Conservation (phyloP, 495 filamentous ascomycete genomes). For the Trichoderma orchidacearum region DNA sequence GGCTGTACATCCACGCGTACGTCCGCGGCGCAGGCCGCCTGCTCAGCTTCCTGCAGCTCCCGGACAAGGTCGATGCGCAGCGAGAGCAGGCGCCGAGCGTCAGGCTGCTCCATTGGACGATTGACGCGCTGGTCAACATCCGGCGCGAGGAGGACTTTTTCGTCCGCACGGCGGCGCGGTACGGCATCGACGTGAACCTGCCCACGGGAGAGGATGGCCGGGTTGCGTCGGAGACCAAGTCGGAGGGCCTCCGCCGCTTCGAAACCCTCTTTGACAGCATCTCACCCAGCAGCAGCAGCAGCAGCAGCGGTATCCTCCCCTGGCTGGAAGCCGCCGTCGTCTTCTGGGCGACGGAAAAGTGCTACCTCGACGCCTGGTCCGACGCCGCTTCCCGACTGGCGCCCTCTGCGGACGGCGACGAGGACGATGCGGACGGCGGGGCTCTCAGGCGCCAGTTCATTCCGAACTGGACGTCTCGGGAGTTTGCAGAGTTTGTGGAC, state of each 20-base stretch:
- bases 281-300: slow-evolving; percentile 1
- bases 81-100: slow-evolving; percentile 23
- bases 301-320: slow-evolving; percentile 4
- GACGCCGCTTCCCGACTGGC: slow-evolving; percentile 32
- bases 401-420: slow-evolving; percentile 5
- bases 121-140: slow-evolving; percentile 50
- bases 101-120: slow-evolving; percentile 43
- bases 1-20: slow-evolving; percentile 61
- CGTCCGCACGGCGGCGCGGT: slow-evolving; percentile 46
- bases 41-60: slow-evolving; percentile 48
- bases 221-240: slow-evolving; percentile 9
- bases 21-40: slow-evolving; percentile 54
- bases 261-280: slow-evolving; percentile 21
- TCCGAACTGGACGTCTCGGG: slow-evolving; percentile 48
- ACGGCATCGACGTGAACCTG: slow-evolving; percentile 39
- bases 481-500: slow-evolving; percentile 45
- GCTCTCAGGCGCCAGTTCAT: slow-evolving; percentile 49
- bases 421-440: slow-evolving; percentile 42
- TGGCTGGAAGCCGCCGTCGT: slow-evolving; percentile 53
- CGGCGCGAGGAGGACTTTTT: slow-evolving; percentile 56
- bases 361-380: slow-evolving; percentile 46
- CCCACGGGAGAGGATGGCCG: slow-evolving; percentile 10
- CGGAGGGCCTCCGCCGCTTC: slow-evolving; percentile 16
- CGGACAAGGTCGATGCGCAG: slow-evolving; percentile 14
- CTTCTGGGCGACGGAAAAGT: slow-evolving; percentile 61